Percentiles rank a stretch among this genome's conserved stretches.
Conservation (phyloP, 192 early-diverging fungal species). For the Backusella westeae region DNA sequence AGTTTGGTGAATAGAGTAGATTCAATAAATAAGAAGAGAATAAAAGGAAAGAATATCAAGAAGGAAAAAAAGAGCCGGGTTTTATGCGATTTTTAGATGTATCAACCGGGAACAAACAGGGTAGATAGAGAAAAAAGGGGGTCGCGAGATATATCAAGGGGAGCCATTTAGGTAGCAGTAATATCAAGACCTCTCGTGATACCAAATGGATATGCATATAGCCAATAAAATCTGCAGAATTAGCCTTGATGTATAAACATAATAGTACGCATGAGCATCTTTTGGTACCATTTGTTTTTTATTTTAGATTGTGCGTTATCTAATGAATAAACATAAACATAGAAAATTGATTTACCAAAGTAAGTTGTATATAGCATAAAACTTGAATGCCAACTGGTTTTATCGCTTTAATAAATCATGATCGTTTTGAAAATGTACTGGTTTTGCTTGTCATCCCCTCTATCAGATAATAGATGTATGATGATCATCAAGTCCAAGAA, state of each 20-base stretch:
- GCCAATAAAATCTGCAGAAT: not conserved
- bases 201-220: not conserved
- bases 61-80: not conserved
- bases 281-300: not conserved
- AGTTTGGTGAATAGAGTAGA: not conserved
- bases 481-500: too few relatives aligned
- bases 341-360: too few relatives aligned
- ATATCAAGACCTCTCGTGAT: slow-evolving; percentile 8
- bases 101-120: not conserved
- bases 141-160: not conserved
- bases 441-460: too few relatives aligned
- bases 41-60: not conserved
- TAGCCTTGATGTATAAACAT: not conserved
- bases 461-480: too few relatives aligned
- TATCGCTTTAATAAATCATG: not conserved
- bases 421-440: too few relatives aligned
- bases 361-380: not conserved
- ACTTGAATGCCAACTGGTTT: not conserved
- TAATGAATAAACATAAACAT: not conserved
- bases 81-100: not conserved
- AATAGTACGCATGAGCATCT: not conserved
- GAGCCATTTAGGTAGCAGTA: not conserved
- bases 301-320: not conserved
- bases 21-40: not conserved
- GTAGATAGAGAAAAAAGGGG: not conserved